Percentiles rank a stretch among this genome's conserved stretches.
phyloP scores from a whole-genome alignment of 2,329 filamentous ascomycete species.

The Diaporthe caulivora region DNA sequence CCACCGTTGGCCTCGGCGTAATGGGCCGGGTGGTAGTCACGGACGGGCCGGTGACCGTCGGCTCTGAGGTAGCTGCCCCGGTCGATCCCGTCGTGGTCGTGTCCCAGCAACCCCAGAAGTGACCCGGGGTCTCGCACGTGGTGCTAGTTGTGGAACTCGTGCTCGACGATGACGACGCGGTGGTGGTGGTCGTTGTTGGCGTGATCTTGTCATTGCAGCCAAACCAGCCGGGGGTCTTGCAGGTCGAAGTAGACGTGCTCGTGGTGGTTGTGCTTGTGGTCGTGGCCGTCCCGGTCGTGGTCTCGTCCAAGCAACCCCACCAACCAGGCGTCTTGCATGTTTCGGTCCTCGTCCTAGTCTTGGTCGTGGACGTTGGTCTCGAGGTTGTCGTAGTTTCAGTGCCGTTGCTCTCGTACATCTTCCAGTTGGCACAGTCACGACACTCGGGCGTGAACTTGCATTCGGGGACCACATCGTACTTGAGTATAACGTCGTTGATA shows the following conservation, averaged over 20 bases:
- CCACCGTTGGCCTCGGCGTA: slow-evolving; percentile 48
- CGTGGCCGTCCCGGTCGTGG: slow-evolving; percentile 62
- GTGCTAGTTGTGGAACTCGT: slow-evolving; percentile 48
- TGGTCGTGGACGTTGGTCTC: slow-evolving; percentile 67
- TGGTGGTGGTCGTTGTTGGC: slow-evolving; percentile 45
- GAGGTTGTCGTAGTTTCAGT: slow-evolving; percentile 80
- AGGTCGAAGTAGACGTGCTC: slow-evolving; percentile 62
- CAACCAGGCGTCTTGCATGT: slow-evolving; percentile 94
- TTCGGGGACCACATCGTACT: slow-evolving; percentile 83
- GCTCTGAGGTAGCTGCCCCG: slow-evolving; percentile 42
- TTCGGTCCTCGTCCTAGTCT: slow-evolving; percentile 78
- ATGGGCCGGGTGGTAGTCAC: slow-evolving; percentile 45
- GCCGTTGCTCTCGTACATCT: slow-evolving; percentile 93
- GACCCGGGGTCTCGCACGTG: slow-evolving; percentile 64
- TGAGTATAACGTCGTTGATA: slow-evolving; percentile 87
- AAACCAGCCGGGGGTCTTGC: slow-evolving; percentile 75
- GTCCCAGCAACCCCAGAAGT: slow-evolving; percentile 69
- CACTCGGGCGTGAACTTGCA: slow-evolving; percentile 85
- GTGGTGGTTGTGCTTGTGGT: slow-evolving; percentile 54
- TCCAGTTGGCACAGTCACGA: slow-evolving; percentile 92
- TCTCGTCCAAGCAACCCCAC: slow-evolving; percentile 84
- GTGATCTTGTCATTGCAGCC: slow-evolving; percentile 70
- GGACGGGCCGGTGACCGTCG: slow-evolving; percentile 45
- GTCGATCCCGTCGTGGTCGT: slow-evolving; percentile 43
- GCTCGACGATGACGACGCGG: slow-evolving; percentile 47